Evolutionary conservation across 2,329 filamentous ascomycete genomes (phyloP).

Genomic region (Atkinsonella texensis): DNA sequence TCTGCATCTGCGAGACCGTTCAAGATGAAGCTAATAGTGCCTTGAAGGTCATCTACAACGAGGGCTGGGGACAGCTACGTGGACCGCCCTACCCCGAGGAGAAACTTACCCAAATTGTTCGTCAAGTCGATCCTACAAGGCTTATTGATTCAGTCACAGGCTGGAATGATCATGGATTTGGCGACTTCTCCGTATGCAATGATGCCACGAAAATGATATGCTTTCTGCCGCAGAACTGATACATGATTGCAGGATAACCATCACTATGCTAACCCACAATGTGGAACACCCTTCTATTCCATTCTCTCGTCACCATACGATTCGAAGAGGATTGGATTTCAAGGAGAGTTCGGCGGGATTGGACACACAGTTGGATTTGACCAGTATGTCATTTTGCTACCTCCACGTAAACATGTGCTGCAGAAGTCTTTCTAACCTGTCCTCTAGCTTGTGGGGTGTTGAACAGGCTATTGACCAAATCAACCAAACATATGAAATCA

Average conservation of each 20-base stretch:
- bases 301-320: slow-evolving; percentile 43
- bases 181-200: slow-evolving; percentile 40
- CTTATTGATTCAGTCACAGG: slow-evolving; percentile 52
- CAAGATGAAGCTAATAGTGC: not conserved
- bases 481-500: slow-evolving; percentile 57
- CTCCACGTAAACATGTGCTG: too few relatives aligned
- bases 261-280: slow-evolving; percentile 60
- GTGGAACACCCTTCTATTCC: slow-evolving; percentile 57
- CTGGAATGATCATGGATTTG: slow-evolving; percentile 57
- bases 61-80: slow-evolving; percentile 55
- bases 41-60: slow-evolving; percentile 52
- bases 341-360: slow-evolving; percentile 61
- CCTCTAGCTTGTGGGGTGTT: slow-evolving; percentile 50
- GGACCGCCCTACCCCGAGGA: slow-evolving; percentile 41
- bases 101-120: slow-evolving; percentile 41
- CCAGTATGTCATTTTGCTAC: slow-evolving; percentile 30
- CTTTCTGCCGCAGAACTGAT: not conserved
- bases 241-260: slow-evolving; percentile 46
- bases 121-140: slow-evolving; percentile 47
- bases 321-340: slow-evolving; percentile 48
- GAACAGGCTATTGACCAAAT: slow-evolving; percentile 44
- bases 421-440: not conserved
- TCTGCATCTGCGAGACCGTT: too few relatives aligned
- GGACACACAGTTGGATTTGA: slow-evolving; percentile 52
- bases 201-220: not conserved